These are phyloP conservation scores for Syzygium grande DNA, from an alignment of 345 rosid species.

Conservation along the genomic window DNA sequence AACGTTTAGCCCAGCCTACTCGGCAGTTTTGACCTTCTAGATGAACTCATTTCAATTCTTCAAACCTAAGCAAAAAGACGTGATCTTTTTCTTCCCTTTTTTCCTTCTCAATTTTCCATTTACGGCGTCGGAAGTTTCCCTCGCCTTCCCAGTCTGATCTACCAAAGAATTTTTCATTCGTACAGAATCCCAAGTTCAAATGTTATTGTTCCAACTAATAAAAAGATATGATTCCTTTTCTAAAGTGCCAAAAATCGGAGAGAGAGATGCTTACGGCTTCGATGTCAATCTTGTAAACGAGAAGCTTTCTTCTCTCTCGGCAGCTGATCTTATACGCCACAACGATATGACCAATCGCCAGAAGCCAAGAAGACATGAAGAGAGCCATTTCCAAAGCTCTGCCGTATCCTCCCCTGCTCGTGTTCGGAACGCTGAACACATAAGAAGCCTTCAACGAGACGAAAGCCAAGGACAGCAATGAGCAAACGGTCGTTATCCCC, in stretches of 20 bases:
- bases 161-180: not conserved
- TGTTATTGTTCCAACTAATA: not conserved
- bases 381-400: slow-evolving; percentile 60
- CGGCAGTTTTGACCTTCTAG: slow-evolving; percentile 3
- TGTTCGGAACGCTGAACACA: slow-evolving; percentile 39
- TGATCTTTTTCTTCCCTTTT: not conserved
- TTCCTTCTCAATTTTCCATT: not conserved
- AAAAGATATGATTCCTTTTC: not conserved
- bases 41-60: not conserved
- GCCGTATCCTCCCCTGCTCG: slow-evolving; percentile 30
- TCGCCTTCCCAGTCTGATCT: not conserved
- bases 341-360: slow-evolving; percentile 67
- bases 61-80: not conserved
- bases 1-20: not conserved
- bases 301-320: slow-evolving; percentile 82
- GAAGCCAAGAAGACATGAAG: slow-evolving; percentile 47
- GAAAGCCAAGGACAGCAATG: slow-evolving; percentile 54
- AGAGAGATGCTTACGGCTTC: slow-evolving; percentile 72
- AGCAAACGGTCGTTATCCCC: slow-evolving; percentile 60
- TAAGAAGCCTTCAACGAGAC: slow-evolving; percentile 74
- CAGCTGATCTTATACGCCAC: slow-evolving; percentile 87
- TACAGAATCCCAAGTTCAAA: not conserved
- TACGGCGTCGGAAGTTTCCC: not conserved
- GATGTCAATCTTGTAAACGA: slow-evolving; percentile 88
- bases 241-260: not conserved